Evolutionary conservation across 139 green algal genomes (phyloP).

Genomic region (Ostreobium quekettii): DNA sequence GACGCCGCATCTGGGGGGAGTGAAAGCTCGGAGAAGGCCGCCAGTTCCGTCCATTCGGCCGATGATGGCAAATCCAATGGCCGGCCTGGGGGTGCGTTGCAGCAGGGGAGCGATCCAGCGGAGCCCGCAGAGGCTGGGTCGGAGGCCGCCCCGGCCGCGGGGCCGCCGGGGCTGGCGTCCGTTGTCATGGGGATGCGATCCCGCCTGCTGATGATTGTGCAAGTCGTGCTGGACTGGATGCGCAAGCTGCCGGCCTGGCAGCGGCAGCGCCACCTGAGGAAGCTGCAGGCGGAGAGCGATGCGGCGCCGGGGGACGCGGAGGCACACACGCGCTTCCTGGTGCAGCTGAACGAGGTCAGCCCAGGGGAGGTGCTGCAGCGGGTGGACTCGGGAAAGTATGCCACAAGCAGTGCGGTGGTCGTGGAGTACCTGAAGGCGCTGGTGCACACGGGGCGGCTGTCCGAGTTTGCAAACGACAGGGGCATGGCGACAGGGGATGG

Average conservation of each 20-base stretch:
- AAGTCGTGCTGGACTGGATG: slow-evolving; percentile 6
- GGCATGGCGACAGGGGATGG: slow-evolving; percentile 21
- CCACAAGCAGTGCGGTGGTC: slow-evolving; percentile 48
- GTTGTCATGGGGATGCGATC: too few species aligned
- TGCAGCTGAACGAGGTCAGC: slow-evolving; percentile 5
- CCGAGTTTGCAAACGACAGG: slow-evolving; percentile 27
- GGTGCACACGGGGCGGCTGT: slow-evolving; percentile 52
- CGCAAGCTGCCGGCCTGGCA: slow-evolving; percentile 5
- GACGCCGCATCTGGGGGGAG: too few species aligned
- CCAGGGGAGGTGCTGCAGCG: slow-evolving; percentile 29
- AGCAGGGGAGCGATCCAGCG: too few species aligned
- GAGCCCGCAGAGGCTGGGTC: too few species aligned
- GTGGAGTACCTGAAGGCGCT: slow-evolving; percentile 84
- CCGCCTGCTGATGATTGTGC: not conserved
- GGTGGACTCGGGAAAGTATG: slow-evolving; percentile 27
- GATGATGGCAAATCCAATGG: too few species aligned
- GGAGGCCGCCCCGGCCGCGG: too few species aligned
- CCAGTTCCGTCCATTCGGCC: too few species aligned
- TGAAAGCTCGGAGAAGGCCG: too few species aligned
- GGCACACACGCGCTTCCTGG: not conserved
- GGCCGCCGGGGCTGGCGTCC: too few species aligned
- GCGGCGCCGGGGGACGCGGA: not conserved
- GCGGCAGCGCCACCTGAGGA: slow-evolving; percentile 1
- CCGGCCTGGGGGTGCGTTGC: too few species aligned
- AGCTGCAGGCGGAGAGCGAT: slow-evolving; percentile 5